Evolutionary conservation across 2,329 filamentous ascomycete genomes (phyloP).

Genomic region (Exophiala sp.): DNA sequence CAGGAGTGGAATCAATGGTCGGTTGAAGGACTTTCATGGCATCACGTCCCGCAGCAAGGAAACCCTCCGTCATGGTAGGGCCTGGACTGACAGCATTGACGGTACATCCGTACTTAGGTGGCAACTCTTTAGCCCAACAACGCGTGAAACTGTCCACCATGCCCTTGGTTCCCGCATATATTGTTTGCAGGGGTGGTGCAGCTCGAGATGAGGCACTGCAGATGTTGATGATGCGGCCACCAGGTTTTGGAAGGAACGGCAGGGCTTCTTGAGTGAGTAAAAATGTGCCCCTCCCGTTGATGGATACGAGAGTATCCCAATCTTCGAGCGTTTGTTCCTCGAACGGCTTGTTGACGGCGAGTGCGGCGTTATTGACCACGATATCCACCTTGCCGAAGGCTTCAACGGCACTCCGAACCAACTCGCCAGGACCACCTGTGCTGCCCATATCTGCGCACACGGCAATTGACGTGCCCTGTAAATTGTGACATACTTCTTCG

Average conservation of each 20-base stretch:
- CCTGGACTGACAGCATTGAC: constrained; percentile 32
- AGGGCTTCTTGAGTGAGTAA: constrained; percentile 36
- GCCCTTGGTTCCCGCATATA: constrained; percentile 31
- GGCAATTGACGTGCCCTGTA: constrained; percentile 35
- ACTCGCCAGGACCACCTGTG: constrained; percentile 34
- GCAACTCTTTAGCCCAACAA: constrained; percentile 31
- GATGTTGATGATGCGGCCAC: constrained; percentile 21
- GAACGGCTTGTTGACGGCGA: constrained; percentile 23
- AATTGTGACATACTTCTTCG: constrained; percentile 26
- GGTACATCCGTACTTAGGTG: constrained; percentile 30
- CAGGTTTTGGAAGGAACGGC: constrained; percentile 7
- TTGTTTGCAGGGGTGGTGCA: constrained; percentile 4
- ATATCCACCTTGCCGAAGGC: constrained; percentile 41
- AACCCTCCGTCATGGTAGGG: constrained; percentile 20
- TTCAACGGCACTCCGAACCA: constrained; percentile 38
- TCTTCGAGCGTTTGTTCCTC: constrained; percentile 38
- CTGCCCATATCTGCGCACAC: constrained; percentile 45
- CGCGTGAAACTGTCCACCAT: constrained; percentile 30
- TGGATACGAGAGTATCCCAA: constrained; percentile 44
- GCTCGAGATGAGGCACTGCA: constrained; percentile 7
- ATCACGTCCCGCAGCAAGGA: constrained; percentile 34
- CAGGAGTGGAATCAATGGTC: constrained; percentile 44
- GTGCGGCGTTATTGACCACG: constrained; percentile 42
- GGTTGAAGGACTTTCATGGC: constrained; percentile 43
- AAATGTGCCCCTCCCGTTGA: constrained; percentile 47